A percentile compares a stretch with the other conserved stretches of the same genome.
These are phyloP conservation scores for Pleurotus ostreatus DNA, from an alignment of 768 basidiomycete genomes.

Conservation along the genomic window DNA sequence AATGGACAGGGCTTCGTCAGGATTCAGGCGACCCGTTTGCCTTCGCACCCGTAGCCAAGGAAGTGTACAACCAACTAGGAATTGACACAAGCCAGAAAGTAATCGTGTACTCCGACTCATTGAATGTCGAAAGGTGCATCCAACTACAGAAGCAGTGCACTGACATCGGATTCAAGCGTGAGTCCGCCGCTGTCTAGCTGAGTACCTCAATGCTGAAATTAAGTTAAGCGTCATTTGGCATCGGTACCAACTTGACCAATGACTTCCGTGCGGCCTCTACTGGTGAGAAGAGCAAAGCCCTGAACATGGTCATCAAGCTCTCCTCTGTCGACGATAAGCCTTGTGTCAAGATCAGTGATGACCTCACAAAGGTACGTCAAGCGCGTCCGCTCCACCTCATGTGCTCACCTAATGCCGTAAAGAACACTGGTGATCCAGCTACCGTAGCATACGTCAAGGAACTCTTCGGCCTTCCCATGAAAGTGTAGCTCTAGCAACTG, in stretches of 20 bases:
- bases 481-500: slow-evolving; percentile 1
- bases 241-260: slow-evolving; percentile 91
- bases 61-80: slow-evolving; percentile 65
- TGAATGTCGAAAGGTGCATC: slow-evolving; percentile 69
- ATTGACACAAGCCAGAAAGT: slow-evolving; percentile 62
- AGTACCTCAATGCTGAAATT: slow-evolving; percentile 2
- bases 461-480: slow-evolving; percentile 3
- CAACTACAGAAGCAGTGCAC: slow-evolving; percentile 68
- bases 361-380: slow-evolving; percentile 63
- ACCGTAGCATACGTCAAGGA: slow-evolving; percentile 9
- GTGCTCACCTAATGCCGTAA: background rate
- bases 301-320: slow-evolving; percentile 97
- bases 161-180: slow-evolving; percentile 68
- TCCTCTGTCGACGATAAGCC: slow-evolving; percentile 65
- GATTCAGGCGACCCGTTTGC: slow-evolving; percentile 88
- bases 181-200: slow-evolving; percentile 10
- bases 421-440: slow-evolving; percentile 5
- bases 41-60: slow-evolving; percentile 75
- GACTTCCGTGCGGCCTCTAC: slow-evolving; percentile 53
- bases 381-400: background rate
- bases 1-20: slow-evolving; percentile 85
- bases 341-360: slow-evolving; percentile 94
- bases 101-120: slow-evolving; percentile 82
- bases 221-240: slow-evolving; percentile 82
- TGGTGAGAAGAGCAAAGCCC: slow-evolving; percentile 66